Evolutionary conservation across 106 monocot species (phyloP).

Genomic region (Hemerocallis citrina): DNA sequence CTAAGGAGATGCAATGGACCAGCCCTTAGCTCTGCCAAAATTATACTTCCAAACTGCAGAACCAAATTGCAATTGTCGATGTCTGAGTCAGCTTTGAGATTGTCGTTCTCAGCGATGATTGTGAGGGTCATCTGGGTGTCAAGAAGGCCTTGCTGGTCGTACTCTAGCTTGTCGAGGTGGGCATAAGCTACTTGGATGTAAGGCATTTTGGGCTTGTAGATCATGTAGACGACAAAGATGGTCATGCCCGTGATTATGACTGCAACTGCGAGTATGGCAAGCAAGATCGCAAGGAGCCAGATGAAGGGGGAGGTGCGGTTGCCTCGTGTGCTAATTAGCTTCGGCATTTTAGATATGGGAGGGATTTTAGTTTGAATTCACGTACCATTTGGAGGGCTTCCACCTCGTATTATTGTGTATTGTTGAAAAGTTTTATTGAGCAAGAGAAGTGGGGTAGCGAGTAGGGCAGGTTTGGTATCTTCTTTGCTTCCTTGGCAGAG

Average conservation of each 20-base stretch:
- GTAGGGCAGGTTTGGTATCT: constrained; percentile 24
- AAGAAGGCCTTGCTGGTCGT: constrained; percentile 56
- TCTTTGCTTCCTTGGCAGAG: constrained; percentile 9
- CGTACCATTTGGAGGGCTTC: neutral
- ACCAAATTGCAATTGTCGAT: constrained; percentile 28
- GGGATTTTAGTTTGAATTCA: too few relatives aligned
- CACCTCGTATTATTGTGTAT: neutral
- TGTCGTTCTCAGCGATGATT: constrained; percentile 52
- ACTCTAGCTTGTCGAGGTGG: constrained; percentile 40
- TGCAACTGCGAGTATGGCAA: constrained; percentile 43
- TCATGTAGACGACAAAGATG: constrained; percentile 48
- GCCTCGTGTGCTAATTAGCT: neutral
- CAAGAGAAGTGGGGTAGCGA: too few relatives aligned
- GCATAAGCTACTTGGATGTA: constrained; percentile 33
- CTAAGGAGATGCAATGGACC: constrained; percentile 31
- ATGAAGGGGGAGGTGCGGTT: constrained; percentile 31
- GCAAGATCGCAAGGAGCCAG: constrained; percentile 47
- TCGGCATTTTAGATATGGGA: neutral
- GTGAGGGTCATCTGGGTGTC: constrained; percentile 25
- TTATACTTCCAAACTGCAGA: constrained; percentile 27
- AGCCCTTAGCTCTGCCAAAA: constrained; percentile 44
- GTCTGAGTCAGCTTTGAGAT: constrained; percentile 28
- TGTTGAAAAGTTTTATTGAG: neutral
- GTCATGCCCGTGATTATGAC: constrained; percentile 52
- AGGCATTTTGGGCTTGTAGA: constrained; percentile 66